Conservation (phyloP, 2,329 filamentous ascomycete genomes). For the Colletotrichum sp. region DNA sequence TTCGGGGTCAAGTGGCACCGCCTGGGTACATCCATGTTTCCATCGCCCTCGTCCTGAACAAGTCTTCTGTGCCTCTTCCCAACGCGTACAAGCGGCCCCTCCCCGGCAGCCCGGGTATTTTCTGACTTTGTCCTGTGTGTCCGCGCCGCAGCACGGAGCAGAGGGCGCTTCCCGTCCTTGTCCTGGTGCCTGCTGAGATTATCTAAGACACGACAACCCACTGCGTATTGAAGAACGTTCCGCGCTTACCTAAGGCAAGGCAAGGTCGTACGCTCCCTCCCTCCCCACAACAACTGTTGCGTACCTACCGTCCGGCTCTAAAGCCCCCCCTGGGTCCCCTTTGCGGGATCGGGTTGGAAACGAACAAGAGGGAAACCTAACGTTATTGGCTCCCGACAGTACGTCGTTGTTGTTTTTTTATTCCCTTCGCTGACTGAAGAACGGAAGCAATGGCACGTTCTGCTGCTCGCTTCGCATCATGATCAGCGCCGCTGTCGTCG, state of each 20-base stretch:
- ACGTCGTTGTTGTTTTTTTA: neutral
- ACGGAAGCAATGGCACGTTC: neutral
- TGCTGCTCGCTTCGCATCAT: neutral
- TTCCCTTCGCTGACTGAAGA: neutral
- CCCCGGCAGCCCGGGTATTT: slow-evolving; percentile 18
- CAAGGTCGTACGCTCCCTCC: neutral
- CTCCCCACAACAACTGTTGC: neutral
- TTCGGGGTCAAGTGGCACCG: slow-evolving; percentile 20
- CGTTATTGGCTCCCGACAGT: neutral
- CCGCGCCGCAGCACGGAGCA: neutral
- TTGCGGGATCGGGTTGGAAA: neutral
- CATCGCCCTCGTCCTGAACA: neutral
- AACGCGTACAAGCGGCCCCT: slow-evolving; percentile 9
- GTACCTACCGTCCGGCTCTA: neutral
- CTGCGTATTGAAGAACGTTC: neutral
- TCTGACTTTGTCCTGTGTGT: slow-evolving; percentile 1
- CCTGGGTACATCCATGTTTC: slow-evolving; percentile 15
- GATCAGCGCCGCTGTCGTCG: neutral
- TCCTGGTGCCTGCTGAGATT: neutral
- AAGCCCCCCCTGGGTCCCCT: neutral
- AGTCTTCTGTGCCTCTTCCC: slow-evolving; percentile 12
- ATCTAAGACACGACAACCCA: neutral
- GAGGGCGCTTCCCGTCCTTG: neutral
- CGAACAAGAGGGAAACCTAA: slow-evolving; percentile 6
- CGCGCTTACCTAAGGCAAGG: neutral